Evolutionary conservation across 768 basidiomycete species (phyloP), one percentile per base, ranked within the genome.

Genomic region (Ephemerocybe angulata): DNA sequence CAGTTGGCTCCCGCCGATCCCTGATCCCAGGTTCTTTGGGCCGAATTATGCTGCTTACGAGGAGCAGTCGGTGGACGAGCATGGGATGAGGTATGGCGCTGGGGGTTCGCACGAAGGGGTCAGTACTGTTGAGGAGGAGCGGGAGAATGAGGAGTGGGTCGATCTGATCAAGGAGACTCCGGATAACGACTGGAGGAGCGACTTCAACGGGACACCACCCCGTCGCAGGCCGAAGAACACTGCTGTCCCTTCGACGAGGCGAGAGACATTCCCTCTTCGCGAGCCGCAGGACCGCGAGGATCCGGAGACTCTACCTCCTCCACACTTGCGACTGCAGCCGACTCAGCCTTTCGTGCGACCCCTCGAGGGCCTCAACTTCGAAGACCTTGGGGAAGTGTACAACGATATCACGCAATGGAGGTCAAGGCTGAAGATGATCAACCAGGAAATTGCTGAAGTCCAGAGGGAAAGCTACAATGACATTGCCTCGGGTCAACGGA

Each of bases 311-410:
- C 70, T 82, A 7, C 78, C 79, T 44, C 79, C 83, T 29, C 81
- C 86, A 42, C 88, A 89, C 65, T 69, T 88, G 50, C 85, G 87
- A 28, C 65, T 88, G 17, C 87, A 89, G 63, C 79, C 80, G 13
- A 72, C 76, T 10, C 84, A 84, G 54, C 88, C 88, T 13, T 88
- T 87, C 62, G 86, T 90, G 13, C 80, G 87, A 4, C 88, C 89
- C n/a, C 70, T 83, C 35, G 86, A 88, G 10, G 87, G 86, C 6
- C 66, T 89, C 29, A 77, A 85, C 60, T 88, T 83, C 50, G 81
- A 83, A 28, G 76, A 83, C 52, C 80, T 90, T 10, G 84, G 83
- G 7, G 65, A 71, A 5, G 82, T 88, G 19, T 93, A 91, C 63
- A 64, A 74, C 17, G 83, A 85, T 52, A 91, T 91, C 63, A 83